Base-by-base conservation (phyloP, 2,329 filamentous ascomycete species). In the Colletotrichum agaves region DNA sequence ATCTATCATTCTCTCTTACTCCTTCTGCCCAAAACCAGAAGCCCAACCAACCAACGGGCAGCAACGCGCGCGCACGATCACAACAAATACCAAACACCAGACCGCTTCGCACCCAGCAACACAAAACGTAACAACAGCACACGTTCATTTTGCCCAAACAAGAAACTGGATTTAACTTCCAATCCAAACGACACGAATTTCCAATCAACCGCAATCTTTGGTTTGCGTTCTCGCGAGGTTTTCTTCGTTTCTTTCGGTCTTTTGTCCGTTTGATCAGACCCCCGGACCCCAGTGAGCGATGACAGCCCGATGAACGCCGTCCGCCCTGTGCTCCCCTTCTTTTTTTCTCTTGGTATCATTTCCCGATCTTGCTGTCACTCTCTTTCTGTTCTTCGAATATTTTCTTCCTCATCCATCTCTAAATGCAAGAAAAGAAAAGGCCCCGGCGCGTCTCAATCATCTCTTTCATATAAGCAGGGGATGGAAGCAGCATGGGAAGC, bases 261-360 rank as follows among this genome's bases (percentile, higher is more conserved):
- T 56, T 52, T 10, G 21, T 55, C 27, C 10, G 52, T 41, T 55
- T 47, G 44, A 11, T 23, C 44, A 21, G 44, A 47, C 8, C 17
- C 8, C 43, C 11, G 6, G 43, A 21, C 43, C 15, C 6, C 19
- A 13, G 27, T 1, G 47, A 31, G 23, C 47, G 21, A 15, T n/a
- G 23, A 50, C 11, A 23, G 23, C 27, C 49, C 31, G 0, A 23
- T n/a, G 17, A 53, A 4, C 49, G 8, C 4, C n/a, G 27, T 31
- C n/a, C 8, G 41, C 15, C 11, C 52, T 19, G 33, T 41, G 8
- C 35, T 5, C 3, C 17, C 23, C 35, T 39, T 12, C 37, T 31
- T 17, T 53, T 37, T 7, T 3, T 37, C 49, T 53, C 49, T 11
- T 56, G 52, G 52, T 56, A 56, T 56, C 52, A 37, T 60, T 27